A percentile compares a stretch with the other conserved stretches of the same genome.
These are phyloP conservation scores for Ceratorhiza oryzae-sativae DNA, from an alignment of 1,284 basidiomycete genomes.

Conservation along the genomic window DNA sequence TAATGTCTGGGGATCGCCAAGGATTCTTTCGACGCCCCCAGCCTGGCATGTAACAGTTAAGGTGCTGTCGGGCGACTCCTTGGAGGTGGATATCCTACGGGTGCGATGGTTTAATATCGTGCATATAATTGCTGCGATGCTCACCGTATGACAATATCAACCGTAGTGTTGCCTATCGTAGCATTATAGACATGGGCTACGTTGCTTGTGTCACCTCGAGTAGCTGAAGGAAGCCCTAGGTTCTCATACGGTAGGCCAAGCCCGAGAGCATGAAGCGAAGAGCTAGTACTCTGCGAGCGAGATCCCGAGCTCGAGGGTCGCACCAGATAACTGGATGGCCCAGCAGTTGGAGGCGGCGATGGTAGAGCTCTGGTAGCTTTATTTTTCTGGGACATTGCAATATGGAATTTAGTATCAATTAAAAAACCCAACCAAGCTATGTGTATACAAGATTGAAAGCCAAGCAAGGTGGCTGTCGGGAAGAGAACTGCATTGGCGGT, in stretches of 20 bases:
- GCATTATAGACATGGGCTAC: slow-evolving; percentile 14
- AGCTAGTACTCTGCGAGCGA: neutral
- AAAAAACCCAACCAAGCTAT: neutral
- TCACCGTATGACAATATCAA: slow-evolving; percentile 19
- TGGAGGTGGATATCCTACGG: slow-evolving; percentile 10
- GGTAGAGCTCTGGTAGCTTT: slow-evolving; percentile 8
- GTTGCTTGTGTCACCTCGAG: neutral
- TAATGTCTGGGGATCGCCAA: slow-evolving; percentile 19
- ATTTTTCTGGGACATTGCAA: neutral
- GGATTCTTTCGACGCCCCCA: slow-evolving; percentile 21
- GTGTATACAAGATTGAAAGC: neutral
- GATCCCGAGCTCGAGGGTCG: neutral
- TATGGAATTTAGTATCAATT: neutral
- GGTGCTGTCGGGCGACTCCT: slow-evolving; percentile 20
- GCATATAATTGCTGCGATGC: neutral
- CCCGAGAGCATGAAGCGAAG: neutral
- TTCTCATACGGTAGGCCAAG: neutral
- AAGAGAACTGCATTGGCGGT: neutral
- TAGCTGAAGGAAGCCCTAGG: neutral
- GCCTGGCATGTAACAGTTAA: slow-evolving; percentile 26
- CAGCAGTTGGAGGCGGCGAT: neutral
- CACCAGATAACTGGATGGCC: neutral
- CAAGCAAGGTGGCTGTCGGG: neutral
- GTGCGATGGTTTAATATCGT: neutral
- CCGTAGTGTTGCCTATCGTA: neutral